These are phyloP conservation scores for Sarocladium oryzae DNA, from an alignment of 2,329 filamentous ascomycete genomes.

Conservation along the genomic window DNA sequence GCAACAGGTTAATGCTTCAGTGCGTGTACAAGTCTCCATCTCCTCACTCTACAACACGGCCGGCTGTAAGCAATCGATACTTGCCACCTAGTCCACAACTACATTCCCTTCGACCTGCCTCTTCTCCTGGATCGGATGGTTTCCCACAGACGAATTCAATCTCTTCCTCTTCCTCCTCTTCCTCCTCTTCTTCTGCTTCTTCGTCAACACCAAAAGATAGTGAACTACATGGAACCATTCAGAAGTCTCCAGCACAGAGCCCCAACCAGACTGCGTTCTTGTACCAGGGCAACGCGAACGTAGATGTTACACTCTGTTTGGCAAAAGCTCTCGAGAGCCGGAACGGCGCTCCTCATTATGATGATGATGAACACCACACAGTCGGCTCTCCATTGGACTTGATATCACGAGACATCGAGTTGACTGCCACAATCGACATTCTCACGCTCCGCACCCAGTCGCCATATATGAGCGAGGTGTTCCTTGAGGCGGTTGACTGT, in stretches of 20 bases:
- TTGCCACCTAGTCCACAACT: not conserved
- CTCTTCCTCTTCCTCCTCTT: no score
- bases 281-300: not conserved
- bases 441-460: not conserved
- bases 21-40: slow-evolving; percentile 8
- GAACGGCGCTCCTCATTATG: not conserved
- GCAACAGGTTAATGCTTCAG: slow-evolving; percentile 4
- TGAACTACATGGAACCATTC: not conserved
- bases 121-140: not conserved
- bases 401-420: not conserved
- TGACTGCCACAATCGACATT: slow-evolving; percentile 4
- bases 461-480: slow-evolving; percentile 4
- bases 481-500: slow-evolving; percentile 10
- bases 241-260: not conserved
- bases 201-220: no score
- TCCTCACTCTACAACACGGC: no score
- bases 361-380: not conserved
- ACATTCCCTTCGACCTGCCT: not conserved
- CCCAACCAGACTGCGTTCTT: not conserved
- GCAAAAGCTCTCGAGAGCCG: not conserved
- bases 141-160: not conserved
- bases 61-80: not conserved
- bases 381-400: not conserved
- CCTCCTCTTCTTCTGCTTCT: no score
- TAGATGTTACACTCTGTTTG: not conserved